phyloP scores from a whole-genome alignment of 805 yeast species.

The Pichia heedii region DNA sequence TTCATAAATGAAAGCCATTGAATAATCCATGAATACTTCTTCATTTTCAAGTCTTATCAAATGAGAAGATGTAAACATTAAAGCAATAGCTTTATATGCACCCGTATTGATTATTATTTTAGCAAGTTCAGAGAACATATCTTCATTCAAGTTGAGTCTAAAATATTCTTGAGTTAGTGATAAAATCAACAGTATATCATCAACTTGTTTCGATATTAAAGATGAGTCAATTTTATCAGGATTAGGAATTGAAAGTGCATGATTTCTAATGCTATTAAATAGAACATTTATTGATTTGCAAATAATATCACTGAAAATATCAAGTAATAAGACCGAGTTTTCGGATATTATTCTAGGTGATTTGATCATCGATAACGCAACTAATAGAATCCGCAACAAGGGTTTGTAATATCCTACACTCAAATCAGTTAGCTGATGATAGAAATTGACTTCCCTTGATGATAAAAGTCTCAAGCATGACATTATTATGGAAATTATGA shows the following conservation, averaged over 20 bases:
- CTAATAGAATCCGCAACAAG: slow-evolving; percentile 47
- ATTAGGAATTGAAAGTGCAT: slow-evolving; percentile 36
- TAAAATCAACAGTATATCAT: slow-evolving; percentile 55
- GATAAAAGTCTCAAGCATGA: slow-evolving; percentile 37
- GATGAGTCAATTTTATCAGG: slow-evolving; percentile 26
- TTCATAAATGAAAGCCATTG: slow-evolving; percentile 61
- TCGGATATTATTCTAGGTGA: slow-evolving; percentile 32
- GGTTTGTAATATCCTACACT: slow-evolving; percentile 43
- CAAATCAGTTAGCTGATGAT: slow-evolving; percentile 31
- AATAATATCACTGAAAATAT: slow-evolving; percentile 52
- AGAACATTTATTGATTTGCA: slow-evolving; percentile 57
- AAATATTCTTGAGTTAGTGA: slow-evolving; percentile 56
- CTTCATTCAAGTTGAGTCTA: slow-evolving; percentile 36
- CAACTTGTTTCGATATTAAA: slow-evolving; percentile 42
- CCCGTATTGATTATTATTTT: slow-evolving; percentile 46
- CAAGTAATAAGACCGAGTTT: slow-evolving; percentile 43
- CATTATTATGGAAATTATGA: slow-evolving; percentile 34
- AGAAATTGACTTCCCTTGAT: slow-evolving; percentile 42
- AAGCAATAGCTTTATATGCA: slow-evolving; percentile 51
- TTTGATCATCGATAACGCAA: slow-evolving; percentile 35
- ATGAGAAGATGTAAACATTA: slow-evolving; percentile 62
- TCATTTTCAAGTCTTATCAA: slow-evolving; percentile 51
- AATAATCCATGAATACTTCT: slow-evolving; percentile 61
- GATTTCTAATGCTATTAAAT: slow-evolving; percentile 50
- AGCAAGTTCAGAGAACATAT: slow-evolving; percentile 43